A percentile compares a stretch with the other conserved stretches of the same genome.
phyloP scores from a whole-genome alignment of 768 basidiomycete genomes.

The Phaeotremella skinneri region DNA sequence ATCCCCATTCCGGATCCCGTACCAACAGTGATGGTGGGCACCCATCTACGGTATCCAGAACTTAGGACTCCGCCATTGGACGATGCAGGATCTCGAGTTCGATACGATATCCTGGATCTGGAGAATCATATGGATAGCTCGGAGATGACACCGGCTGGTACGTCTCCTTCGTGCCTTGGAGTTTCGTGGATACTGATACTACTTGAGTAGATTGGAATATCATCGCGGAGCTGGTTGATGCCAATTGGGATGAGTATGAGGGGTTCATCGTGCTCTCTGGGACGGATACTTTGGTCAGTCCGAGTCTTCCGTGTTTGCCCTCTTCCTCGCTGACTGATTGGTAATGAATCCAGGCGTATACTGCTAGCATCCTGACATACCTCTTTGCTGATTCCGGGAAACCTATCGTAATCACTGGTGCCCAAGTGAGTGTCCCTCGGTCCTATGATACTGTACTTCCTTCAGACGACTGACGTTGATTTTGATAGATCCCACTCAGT shows the following conservation, averaged over 20 bases:
- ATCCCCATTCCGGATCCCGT: slow-evolving; percentile 21
- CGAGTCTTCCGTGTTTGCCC: not conserved
- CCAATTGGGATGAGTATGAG: slow-evolving; percentile 43
- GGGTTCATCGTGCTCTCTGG: slow-evolving; percentile 45
- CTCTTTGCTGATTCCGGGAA: slow-evolving; percentile 40
- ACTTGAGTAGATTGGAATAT: slow-evolving; percentile 37
- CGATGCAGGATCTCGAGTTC: slow-evolving; percentile 26
- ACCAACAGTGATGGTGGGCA: slow-evolving; percentile 18
- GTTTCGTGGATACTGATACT: not conserved
- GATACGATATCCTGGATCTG: slow-evolving; percentile 45
- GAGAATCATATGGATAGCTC: slow-evolving; percentile 43
- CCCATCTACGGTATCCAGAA: slow-evolving; percentile 32
- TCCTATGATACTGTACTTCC: not conserved
- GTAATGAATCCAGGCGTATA: slow-evolving; percentile 32
- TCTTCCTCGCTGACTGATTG: not conserved
- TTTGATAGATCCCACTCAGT: slow-evolving; percentile 28
- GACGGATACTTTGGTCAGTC: slow-evolving; percentile 42
- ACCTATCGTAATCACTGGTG: slow-evolving; percentile 44
- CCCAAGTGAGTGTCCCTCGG: slow-evolving; percentile 17
- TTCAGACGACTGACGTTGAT: not conserved
- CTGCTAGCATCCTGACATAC: slow-evolving; percentile 43
- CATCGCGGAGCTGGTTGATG: slow-evolving; percentile 35
- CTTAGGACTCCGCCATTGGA: slow-evolving; percentile 36
- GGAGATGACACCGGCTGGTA: slow-evolving; percentile 46
- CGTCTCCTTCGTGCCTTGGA: slow-evolving; percentile 2